Evolutionary conservation across 768 basidiomycete species (phyloP).

Genomic region (Ramaria rubella): DNA sequence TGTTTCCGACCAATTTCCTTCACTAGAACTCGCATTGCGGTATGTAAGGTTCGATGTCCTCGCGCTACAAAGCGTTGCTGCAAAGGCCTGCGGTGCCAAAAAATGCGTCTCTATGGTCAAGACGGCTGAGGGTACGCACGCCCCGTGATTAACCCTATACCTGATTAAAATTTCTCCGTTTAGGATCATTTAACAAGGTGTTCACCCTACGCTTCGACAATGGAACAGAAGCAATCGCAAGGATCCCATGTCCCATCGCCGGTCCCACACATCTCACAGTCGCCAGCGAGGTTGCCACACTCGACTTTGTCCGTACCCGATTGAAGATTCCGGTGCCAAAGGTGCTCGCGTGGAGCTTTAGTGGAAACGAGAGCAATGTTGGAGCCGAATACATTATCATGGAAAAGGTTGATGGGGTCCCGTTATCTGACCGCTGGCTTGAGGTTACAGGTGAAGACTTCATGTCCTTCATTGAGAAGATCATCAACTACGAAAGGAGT

Average conservation of each 20-base stretch:
- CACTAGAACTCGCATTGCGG: neutral
- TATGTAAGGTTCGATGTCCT: constrained; percentile 1
- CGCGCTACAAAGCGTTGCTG: neutral
- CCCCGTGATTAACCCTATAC: neutral
- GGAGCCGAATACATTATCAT: neutral
- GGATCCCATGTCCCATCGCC: constrained; percentile 18
- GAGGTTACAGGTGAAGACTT: neutral
- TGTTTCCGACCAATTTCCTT: no score
- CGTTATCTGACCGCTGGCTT: neutral
- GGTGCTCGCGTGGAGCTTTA: neutral
- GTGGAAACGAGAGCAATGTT: neutral
- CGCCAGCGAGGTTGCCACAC: neutral
- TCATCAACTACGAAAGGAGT: neutral
- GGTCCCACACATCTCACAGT: constrained; percentile 13
- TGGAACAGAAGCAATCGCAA: constrained; percentile 15
- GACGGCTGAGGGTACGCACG: neutral
- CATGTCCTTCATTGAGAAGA: neutral
- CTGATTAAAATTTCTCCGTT: neutral
- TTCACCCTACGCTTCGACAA: constrained; percentile 18
- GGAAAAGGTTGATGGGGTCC: neutral
- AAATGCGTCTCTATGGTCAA: neutral
- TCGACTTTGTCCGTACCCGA: neutral
- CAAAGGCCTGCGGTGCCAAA: neutral
- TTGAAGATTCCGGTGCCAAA: neutral
- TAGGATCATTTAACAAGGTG: constrained; percentile 18